Conservation (phyloP, 768 basidiomycete species). For the Amanita subjunquillea region DNA sequence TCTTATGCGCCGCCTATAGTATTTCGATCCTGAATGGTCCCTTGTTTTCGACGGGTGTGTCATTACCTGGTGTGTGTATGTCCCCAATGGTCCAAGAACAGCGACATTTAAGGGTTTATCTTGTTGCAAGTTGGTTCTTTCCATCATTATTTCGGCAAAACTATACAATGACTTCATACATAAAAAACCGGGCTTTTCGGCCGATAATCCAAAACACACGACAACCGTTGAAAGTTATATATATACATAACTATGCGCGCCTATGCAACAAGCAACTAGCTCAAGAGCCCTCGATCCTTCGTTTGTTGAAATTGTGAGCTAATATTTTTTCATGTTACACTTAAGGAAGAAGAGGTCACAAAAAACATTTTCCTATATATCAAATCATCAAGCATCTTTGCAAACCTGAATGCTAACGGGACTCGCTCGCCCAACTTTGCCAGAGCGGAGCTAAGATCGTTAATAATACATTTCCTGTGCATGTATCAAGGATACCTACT, state of each 20-base stretch:
- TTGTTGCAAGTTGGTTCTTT: neutral
- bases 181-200: neutral
- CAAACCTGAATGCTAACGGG: slow-evolving; percentile 53
- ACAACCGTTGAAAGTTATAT: neutral
- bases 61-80: slow-evolving; percentile 52
- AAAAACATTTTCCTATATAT: slow-evolving; percentile 26
- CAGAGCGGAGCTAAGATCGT: slow-evolving; percentile 38
- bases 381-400: slow-evolving; percentile 45
- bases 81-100: slow-evolving; percentile 60
- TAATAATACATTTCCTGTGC: neutral
- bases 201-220: neutral
- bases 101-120: slow-evolving; percentile 25
- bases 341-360: slow-evolving; percentile 8
- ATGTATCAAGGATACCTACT: slow-evolving; percentile 28
- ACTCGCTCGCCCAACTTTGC: slow-evolving; percentile 55
- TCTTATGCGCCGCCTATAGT: slow-evolving; percentile 28
- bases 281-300: neutral
- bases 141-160: neutral
- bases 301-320: neutral
- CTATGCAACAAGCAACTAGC: too few species aligned
- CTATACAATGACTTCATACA: too few species aligned
- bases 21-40: neutral
- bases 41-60: neutral
- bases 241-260: too few species aligned
- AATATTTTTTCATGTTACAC: neutral